Evolutionary conservation across 2,329 filamentous ascomycete genomes (phyloP).

Genomic region (Hypomyces perniciosus): DNA sequence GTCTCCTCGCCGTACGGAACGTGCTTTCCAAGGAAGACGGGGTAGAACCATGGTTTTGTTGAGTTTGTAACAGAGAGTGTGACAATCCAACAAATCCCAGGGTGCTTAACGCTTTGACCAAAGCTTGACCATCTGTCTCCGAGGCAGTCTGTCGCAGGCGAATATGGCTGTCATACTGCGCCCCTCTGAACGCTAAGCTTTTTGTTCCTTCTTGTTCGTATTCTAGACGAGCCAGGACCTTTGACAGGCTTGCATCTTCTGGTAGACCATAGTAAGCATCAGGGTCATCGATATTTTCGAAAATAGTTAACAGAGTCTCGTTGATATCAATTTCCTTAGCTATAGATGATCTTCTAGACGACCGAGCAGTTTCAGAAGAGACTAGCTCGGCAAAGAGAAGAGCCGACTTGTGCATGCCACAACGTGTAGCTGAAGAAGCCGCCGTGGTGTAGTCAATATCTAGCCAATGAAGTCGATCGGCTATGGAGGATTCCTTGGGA

Average conservation of each 20-base stretch:
- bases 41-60: slow-evolving; percentile 54
- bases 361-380: slow-evolving; percentile 48
- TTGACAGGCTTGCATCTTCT: slow-evolving; percentile 68
- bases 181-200: slow-evolving; percentile 83
- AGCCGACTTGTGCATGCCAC: slow-evolving; percentile 82
- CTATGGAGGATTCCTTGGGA: slow-evolving; percentile 69
- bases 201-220: slow-evolving; percentile 86
- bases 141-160: slow-evolving; percentile 52
- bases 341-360: slow-evolving; percentile 62
- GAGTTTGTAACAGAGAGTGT: slow-evolving; percentile 66
- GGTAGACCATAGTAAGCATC: slow-evolving; percentile 92
- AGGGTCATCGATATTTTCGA: slow-evolving; percentile 88
- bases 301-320: slow-evolving; percentile 72
- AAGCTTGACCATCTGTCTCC: slow-evolving; percentile 56
- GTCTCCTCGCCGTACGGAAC: slow-evolving; percentile 70
- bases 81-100: slow-evolving; percentile 84
- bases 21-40: slow-evolving; percentile 62
- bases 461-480: slow-evolving; percentile 77
- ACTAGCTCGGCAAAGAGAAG: slow-evolving; percentile 75
- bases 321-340: slow-evolving; percentile 50
- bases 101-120: slow-evolving; percentile 70
- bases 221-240: slow-evolving; percentile 75
- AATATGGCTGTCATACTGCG: slow-evolving; percentile 82
- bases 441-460: slow-evolving; percentile 70
- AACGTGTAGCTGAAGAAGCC: slow-evolving; percentile 65